Evolutionary conservation across 2,329 filamentous ascomycete species (phyloP).

Genomic region (Myriosclerotinia curreyana): DNA sequence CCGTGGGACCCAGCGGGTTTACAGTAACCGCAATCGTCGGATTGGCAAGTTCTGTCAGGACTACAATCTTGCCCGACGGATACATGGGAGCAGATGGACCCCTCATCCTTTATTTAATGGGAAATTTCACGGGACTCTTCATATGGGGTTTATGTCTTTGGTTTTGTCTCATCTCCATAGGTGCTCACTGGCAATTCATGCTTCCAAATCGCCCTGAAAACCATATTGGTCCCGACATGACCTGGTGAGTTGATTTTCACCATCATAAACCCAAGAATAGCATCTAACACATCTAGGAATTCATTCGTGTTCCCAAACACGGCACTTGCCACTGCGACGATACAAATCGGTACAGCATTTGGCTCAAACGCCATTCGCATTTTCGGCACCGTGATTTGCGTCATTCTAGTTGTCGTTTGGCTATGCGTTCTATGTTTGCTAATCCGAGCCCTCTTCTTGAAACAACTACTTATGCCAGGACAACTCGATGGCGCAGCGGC

Average conservation of each 20-base stretch:
- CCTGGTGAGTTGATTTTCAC: conserved; percentile 56
- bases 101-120: conserved; percentile 48
- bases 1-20: conserved; percentile 65
- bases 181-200: conserved; percentile 68
- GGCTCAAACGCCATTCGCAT: conserved; percentile 59
- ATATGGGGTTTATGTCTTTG: conserved; percentile 79
- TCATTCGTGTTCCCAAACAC: conserved; percentile 57
- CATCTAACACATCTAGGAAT: conserved; percentile 62
- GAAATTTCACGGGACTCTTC: conserved; percentile 68
- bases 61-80: conserved; percentile 44
- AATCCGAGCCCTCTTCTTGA: conserved; percentile 62
- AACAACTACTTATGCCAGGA: conserved; percentile 72
- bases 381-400: conserved; percentile 64
- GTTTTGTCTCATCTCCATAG: conserved; percentile 80
- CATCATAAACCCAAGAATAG: not conserved
- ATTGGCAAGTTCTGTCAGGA: conserved; percentile 28
- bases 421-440: conserved; percentile 66
- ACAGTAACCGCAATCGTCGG: conserved; percentile 57
- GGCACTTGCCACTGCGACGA: conserved; percentile 60
- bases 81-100: conserved; percentile 46
- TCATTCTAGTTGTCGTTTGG: conserved; percentile 66
- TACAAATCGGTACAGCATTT: conserved; percentile 64
- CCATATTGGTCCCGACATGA: conserved; percentile 74
- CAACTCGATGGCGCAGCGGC: conserved; percentile 26
- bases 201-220: conserved; percentile 46